phyloP scores from a whole-genome alignment of 129 eudicot species.

The Tagetes erecta region DNA sequence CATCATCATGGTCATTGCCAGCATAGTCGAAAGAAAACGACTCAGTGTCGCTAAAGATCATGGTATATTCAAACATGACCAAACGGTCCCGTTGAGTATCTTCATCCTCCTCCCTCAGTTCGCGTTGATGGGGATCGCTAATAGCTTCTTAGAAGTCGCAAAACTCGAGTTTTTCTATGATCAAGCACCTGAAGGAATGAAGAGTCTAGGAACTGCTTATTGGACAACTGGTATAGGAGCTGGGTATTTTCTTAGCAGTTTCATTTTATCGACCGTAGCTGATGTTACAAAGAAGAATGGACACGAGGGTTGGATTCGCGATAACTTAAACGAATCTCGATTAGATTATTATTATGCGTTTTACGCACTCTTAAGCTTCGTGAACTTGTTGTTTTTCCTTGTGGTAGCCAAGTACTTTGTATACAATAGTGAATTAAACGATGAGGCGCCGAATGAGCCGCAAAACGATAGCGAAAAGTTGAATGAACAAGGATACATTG shows the following conservation, averaged over 20 bases:
- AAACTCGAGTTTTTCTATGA: constrained; percentile 90
- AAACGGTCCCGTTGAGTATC: constrained; percentile 62
- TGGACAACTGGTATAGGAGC: constrained; percentile 61
- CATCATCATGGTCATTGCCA: constrained; percentile 61
- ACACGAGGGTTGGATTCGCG: constrained; percentile 69
- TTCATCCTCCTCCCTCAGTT: constrained; percentile 77
- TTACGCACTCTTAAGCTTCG: constrained; percentile 48
- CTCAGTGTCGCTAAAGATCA: constrained; percentile 61
- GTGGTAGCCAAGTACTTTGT: constrained; percentile 43
- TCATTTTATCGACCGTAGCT: constrained; percentile 63
- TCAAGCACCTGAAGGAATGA: constrained; percentile 93
- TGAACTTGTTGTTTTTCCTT: constrained; percentile 57
- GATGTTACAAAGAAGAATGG: constrained; percentile 54
- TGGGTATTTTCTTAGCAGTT: constrained; percentile 72
- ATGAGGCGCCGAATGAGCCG: constrained; percentile 32
- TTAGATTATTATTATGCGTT: constrained; percentile 72
- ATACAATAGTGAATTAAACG: constrained; percentile 41
- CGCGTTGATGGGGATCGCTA: constrained; percentile 72
- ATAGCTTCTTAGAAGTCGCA: constrained; percentile 68
- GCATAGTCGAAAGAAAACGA: constrained; percentile 56
- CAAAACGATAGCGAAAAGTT: constrained; percentile 31
- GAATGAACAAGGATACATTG: constrained; percentile 32
- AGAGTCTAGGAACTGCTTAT: constrained; percentile 82
- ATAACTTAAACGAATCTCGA: constrained; percentile 81
- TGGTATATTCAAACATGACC: constrained; percentile 45